Evolutionary conservation across 139 green algal genomes (phyloP).

Genomic region (Haematococcus lacustris): DNA sequence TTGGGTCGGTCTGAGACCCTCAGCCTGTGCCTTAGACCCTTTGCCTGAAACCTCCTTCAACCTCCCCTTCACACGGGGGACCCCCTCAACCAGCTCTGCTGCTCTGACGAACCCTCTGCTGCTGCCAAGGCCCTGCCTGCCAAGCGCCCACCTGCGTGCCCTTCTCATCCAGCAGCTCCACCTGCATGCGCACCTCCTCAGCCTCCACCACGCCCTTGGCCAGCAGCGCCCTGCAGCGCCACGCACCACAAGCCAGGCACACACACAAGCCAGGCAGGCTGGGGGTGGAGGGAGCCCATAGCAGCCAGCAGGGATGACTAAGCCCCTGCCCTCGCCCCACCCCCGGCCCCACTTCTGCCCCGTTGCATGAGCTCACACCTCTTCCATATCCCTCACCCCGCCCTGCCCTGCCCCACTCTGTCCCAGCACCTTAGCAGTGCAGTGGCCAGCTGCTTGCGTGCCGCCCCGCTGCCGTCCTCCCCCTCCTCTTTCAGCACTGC

Average conservation of each 20-base stretch:
- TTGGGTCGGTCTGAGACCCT: too few relatives aligned
- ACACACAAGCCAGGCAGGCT: not conserved
- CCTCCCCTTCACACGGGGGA: not conserved
- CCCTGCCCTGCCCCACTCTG: not conserved
- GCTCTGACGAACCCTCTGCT: not conserved
- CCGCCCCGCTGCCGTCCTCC: not conserved
- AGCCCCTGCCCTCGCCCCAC: not conserved
- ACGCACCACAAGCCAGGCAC: not conserved
- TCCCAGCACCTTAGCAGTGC: not conserved
- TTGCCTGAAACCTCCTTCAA: not conserved
- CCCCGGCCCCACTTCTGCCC: not conserved
- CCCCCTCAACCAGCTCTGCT: not conserved
- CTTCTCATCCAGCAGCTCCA: conserved; percentile 5
- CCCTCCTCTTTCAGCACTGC: not conserved
- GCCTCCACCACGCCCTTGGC: not conserved
- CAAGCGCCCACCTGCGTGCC: too few relatives aligned
- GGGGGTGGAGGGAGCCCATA: not conserved
- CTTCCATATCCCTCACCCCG: not conserved
- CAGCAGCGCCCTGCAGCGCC: not conserved
- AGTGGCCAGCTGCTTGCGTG: not conserved
- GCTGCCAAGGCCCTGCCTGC: not conserved
- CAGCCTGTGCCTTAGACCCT: too few relatives aligned
- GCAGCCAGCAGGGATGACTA: not conserved
- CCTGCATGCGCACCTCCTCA: not conserved
- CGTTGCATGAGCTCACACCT: not conserved